Conservation (phyloP, 2,329 filamentous ascomycete species). For the Fonsecaea pedrosoi region DNA sequence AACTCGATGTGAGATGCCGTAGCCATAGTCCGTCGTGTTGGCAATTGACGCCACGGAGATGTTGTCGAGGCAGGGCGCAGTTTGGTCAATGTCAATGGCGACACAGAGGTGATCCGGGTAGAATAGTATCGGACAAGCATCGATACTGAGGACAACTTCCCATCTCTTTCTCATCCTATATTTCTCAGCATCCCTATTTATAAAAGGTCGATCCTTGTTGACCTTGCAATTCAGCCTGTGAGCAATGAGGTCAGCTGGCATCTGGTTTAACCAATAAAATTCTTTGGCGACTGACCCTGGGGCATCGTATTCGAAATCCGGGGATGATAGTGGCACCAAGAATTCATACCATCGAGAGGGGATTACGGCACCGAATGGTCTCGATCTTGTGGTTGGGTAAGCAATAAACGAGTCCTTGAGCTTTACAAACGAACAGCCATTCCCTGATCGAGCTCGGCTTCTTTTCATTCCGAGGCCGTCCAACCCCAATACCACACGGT, state of each 20-base stretch:
- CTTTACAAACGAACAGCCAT: not conserved
- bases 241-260: slow-evolving; percentile 22
- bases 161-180: not conserved
- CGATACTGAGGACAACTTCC: not conserved
- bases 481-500: not conserved
- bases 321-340: not conserved
- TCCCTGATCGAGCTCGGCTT: not conserved
- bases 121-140: slow-evolving; percentile 23
- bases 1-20: slow-evolving; percentile 57
- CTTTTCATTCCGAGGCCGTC: slow-evolving; percentile 1
- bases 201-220: not conserved
- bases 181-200: not conserved
- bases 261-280: slow-evolving; percentile 14
- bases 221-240: not conserved
- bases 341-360: not conserved
- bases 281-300: not conserved
- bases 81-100: slow-evolving; percentile 4
- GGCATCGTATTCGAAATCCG: slow-evolving; percentile 14
- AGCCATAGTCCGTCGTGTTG: slow-evolving; percentile 50
- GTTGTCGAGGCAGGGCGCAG: not conserved
- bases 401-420: not conserved
- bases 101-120: slow-evolving; percentile 4
- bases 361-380: slow-evolving; percentile 1
- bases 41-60: slow-evolving; percentile 5
- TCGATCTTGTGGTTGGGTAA: slow-evolving; percentile 19